A percentile compares a stretch with the other conserved stretches of the same genome.
These are phyloP conservation scores for Kazachstania taianensis DNA, from an alignment of 805 yeast species.

Conservation along the genomic window DNA sequence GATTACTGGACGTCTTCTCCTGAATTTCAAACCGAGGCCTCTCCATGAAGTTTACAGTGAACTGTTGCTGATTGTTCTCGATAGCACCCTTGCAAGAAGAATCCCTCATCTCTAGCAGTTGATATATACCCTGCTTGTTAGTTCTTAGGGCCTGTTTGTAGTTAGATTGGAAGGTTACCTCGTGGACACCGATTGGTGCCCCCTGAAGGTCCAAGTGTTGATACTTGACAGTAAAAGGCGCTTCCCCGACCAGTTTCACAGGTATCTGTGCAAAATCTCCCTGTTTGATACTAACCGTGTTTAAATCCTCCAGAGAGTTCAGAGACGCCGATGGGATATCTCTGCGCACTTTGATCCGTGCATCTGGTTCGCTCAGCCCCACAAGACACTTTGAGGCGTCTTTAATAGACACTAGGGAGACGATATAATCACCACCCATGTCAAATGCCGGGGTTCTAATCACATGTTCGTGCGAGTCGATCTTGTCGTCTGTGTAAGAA, in stretches of 20 bases:
- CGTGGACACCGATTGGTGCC: slow-evolving; percentile 17
- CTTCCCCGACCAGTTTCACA: slow-evolving; percentile 45
- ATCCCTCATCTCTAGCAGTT: slow-evolving; percentile 37
- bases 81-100: slow-evolving; percentile 43
- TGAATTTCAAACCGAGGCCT: slow-evolving; percentile 39
- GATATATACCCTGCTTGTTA: slow-evolving; percentile 39
- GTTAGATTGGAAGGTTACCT: slow-evolving; percentile 16
- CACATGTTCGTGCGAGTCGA: slow-evolving; percentile 29
- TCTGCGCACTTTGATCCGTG: slow-evolving; percentile 54
- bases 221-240: slow-evolving; percentile 38
- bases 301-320: slow-evolving; percentile 30
- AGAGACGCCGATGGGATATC: slow-evolving; percentile 55
- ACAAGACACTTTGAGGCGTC: slow-evolving; percentile 78
- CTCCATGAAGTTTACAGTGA: slow-evolving; percentile 35
- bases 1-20: slow-evolving; percentile 16
- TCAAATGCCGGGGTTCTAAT: slow-evolving; percentile 47
- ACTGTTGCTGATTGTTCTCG: slow-evolving; percentile 23
- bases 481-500: slow-evolving; percentile 34
- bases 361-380: slow-evolving; percentile 53
- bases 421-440: slow-evolving; percentile 63
- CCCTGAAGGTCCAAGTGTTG: slow-evolving; percentile 27
- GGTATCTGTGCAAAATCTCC: slow-evolving; percentile 56
- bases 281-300: slow-evolving; percentile 40
- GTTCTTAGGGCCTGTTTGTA: slow-evolving; percentile 31
- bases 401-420: slow-evolving; percentile 51